phyloP scores from a whole-genome alignment of 768 basidiomycete genomes.

The Cystobasidium onofrii region DNA sequence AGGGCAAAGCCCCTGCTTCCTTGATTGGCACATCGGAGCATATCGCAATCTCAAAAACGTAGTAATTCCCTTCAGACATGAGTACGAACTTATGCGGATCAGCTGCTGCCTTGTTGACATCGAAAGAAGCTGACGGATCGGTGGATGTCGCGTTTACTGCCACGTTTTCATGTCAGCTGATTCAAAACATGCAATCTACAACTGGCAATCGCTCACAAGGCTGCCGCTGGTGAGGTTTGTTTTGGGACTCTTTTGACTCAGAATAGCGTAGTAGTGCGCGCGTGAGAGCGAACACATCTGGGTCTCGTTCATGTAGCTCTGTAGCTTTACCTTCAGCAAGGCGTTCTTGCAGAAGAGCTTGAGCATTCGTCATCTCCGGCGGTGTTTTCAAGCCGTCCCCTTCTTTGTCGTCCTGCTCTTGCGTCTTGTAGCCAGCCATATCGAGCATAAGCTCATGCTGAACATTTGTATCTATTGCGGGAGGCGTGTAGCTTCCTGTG shows the following conservation, averaged over 20 bases:
- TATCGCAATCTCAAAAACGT: slow-evolving; percentile 49
- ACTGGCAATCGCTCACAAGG: slow-evolving; percentile 1
- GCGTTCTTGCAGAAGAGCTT: neutral
- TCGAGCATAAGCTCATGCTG: slow-evolving; percentile 58
- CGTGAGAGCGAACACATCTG: slow-evolving; percentile 23
- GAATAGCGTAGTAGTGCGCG: slow-evolving; percentile 23
- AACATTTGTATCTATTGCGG: slow-evolving; percentile 47
- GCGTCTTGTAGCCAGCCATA: slow-evolving; percentile 68
- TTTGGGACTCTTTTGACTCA: neutral
- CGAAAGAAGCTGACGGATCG: neutral
- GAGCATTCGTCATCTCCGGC: neutral
- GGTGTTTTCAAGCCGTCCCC: slow-evolving; percentile 26
- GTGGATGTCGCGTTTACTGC: slow-evolving; percentile 6
- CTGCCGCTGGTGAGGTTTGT: neutral
- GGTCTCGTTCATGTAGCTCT: neutral
- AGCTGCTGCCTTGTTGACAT: slow-evolving; percentile 31
- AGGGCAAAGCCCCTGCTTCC: neutral
- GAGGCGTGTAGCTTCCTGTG: neutral
- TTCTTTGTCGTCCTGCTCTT: slow-evolving; percentile 39
- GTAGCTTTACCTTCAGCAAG: neutral
- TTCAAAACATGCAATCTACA: neutral
- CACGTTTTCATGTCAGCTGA: neutral
- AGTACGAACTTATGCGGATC: slow-evolving; percentile 62
- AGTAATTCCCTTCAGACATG: slow-evolving; percentile 54
- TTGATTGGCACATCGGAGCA: neutral